Base-by-base conservation (phyloP, 2,329 filamentous ascomycete genomes). In the Cladophialophora chaetospira region DNA sequence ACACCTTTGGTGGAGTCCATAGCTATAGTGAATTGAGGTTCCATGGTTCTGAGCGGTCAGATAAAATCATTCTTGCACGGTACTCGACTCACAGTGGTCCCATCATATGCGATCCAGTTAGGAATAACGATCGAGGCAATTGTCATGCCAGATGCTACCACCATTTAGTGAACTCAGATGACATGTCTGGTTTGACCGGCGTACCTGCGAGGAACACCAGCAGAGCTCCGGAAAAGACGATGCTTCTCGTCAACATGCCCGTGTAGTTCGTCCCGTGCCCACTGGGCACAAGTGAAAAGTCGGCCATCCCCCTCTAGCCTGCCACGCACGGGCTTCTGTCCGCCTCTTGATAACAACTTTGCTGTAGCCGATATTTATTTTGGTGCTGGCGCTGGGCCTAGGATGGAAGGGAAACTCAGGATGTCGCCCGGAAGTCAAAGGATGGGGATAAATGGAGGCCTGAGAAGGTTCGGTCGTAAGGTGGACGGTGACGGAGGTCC, bases 1-100 rank as follows among this genome's bases (percentile, higher is more conserved):
- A 75, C 93, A 99, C 70, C 85, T 86, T 65, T 82, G 82, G 74
- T 96, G 89, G 43, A 99, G 83, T 57, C 93, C 93, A 69, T 88
- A 86, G 44, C 80, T 82, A 64, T 91, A 84, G 61, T 81, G 75
- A 53, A 81, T 82, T 65, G 85, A 82, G 25, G 61, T 60, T 49
- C 70, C 70, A 63, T 67, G 65, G 57, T 66, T 67, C 70, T 73
- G 52, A 15, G 53, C 23, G 45, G 56, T 48, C 45, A 53, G 21
- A 23, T 35, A 49, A 6, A 9, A 28, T 40, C n/a, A 1, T 3
- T 42, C 11, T 4, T 19, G 6, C 23, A 6, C 25, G 29, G 19
- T 6, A 19, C 2, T 29, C 3, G 15, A 56, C 66, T 44, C 66
- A 78, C 77, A 60, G 73, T 73, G 54, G 72, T 70, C 49, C 71